Base-by-base conservation (phyloP, 371 early-diverging fungal species). In the Fennellomyces sp. region DNA sequence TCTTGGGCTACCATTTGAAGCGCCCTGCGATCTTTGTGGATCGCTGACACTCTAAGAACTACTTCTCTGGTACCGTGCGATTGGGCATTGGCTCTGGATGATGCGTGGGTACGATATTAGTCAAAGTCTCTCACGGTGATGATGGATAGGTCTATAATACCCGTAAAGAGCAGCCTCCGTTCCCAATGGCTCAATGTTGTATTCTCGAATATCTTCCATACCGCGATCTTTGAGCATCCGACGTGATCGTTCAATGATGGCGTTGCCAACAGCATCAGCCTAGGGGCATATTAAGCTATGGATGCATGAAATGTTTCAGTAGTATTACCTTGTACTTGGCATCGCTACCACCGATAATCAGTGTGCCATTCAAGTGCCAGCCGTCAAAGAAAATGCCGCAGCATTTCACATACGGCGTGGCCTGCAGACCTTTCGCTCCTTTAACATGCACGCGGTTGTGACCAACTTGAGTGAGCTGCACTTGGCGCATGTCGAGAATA, bases 351-450 rank as follows among this genome's bases (percentile, higher is more conserved):
- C 85, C 88, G 48, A 90, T 79, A 58, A 88, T 63, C n/a, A 90
- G 67, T 53, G 87, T 86, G 4, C 80, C 87, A 3, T 80, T 79
- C 53, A 88, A 67, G 57, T 85, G 84, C 78, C 77, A 88, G 0
- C 88, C 88, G 55, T 89, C 89, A 7, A 81, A 71, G 61, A 78
- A 88, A 57, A 90, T 83, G 31, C 88, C 89, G 4, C 86, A 88
- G 42, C 88, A 87, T 58, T 90, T 90, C 36, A 88, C 62, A 35
- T 65, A 81, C 19, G 82, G 80, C 2, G 91, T 87, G 12, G 91
- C 89, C n/a, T 81, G 54, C 7, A 75, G 49, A 10, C 91, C 91
- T 36, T 81, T 85, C 12, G 88, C 87, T 5, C 89, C 89, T 5
- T 73, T 68, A 2, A 90, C 89, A n/a, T 76, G 59, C 11, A 90